These are phyloP conservation scores for Lodderomyces orthopsilosis DNA, from an alignment of 1,139 yeast species.

Conservation along the genomic window DNA sequence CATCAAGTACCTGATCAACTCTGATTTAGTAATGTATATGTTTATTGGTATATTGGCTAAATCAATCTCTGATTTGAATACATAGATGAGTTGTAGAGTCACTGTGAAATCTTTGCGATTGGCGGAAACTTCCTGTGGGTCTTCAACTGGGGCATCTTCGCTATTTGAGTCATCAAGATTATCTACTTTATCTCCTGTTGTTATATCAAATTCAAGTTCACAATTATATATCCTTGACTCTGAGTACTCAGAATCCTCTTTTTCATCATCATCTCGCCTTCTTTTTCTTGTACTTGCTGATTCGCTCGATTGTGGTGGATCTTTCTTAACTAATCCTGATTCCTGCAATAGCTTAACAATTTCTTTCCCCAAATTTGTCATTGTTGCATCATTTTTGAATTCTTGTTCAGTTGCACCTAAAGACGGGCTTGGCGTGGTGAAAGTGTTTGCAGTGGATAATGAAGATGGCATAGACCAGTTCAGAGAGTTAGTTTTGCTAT, in stretches of 20 bases:
- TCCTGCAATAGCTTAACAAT: background rate
- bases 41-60: slow-evolving; percentile 9
- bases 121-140: too few species aligned
- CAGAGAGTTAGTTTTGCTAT: background rate
- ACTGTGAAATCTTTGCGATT: slow-evolving; percentile 1
- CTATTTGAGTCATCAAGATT: background rate
- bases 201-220: slow-evolving; percentile 11
- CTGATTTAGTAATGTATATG: slow-evolving; percentile 12
- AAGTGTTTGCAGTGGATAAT: background rate
- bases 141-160: too few species aligned
- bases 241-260: background rate
- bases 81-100: slow-evolving; percentile 11
- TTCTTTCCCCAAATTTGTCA: background rate
- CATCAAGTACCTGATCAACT: slow-evolving; percentile 12
- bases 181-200: slow-evolving; percentile 1
- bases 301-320: too few species aligned
- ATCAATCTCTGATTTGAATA: slow-evolving; percentile 4
- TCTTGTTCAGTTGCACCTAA: background rate
- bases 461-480: background rate
- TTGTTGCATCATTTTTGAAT: background rate
- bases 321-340: background rate
- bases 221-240: slow-evolving; percentile 11
- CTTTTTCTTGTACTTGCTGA: background rate
- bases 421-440: background rate
- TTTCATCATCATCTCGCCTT: slow-evolving; percentile 2